These are phyloP conservation scores for Saccharomycopsis sp. DNA, from an alignment of 805 yeast species.

Conservation along the genomic window DNA sequence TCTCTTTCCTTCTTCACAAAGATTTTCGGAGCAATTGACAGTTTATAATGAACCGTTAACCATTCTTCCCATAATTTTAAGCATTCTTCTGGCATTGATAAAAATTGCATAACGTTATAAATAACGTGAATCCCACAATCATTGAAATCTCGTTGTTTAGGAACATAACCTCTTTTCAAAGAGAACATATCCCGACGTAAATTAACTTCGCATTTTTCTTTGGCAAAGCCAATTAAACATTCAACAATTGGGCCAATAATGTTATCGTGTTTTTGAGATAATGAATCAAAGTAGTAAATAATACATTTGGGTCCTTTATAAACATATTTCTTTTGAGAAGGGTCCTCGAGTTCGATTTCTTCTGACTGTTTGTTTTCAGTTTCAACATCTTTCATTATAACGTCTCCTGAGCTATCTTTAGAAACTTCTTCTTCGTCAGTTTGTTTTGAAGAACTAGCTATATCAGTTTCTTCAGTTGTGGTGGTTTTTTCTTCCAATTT, in stretches of 20 bases:
- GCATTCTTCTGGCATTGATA: slow-evolving; percentile 38
- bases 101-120: slow-evolving; percentile 53
- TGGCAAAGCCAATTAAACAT: slow-evolving; percentile 59
- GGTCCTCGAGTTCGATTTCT: slow-evolving; percentile 3
- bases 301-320: slow-evolving; percentile 29
- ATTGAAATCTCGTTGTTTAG: slow-evolving; percentile 77
- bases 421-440: neutral
- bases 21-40: slow-evolving; percentile 10
- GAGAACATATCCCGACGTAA: slow-evolving; percentile 38
- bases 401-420: neutral
- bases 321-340: neutral
- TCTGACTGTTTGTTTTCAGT: neutral
- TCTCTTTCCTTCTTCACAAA: slow-evolving; percentile 24
- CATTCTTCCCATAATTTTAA: slow-evolving; percentile 35
- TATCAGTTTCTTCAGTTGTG: slow-evolving; percentile 15
- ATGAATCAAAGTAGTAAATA: slow-evolving; percentile 66
- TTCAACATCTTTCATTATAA: neutral
- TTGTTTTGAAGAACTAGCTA: neutral
- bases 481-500: slow-evolving; percentile 18
- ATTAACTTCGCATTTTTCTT: slow-evolving; percentile 43
- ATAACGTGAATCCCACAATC: slow-evolving; percentile 95
- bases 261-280: slow-evolving; percentile 46
- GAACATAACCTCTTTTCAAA: slow-evolving; percentile 46
- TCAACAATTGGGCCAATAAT: slow-evolving; percentile 42
- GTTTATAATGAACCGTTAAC: neutral